Percentiles rank a stretch among this genome's conserved stretches.
Conservation (phyloP, 2,329 filamentous ascomycete species). For the Xenosphaeropsis pyriputrescens region DNA sequence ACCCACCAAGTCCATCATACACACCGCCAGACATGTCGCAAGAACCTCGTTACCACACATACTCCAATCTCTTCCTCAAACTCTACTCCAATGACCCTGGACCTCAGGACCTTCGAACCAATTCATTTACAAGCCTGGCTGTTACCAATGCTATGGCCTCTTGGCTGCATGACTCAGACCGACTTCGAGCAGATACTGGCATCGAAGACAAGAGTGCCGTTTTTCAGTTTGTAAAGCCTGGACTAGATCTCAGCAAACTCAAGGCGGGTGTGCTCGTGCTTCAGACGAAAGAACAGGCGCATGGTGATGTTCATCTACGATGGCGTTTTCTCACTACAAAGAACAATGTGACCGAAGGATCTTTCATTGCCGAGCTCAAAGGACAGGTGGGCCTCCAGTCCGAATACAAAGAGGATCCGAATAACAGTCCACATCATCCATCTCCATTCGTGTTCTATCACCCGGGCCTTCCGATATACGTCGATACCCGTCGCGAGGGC, state of each 20-base stretch:
- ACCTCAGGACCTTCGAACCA: conserved; percentile 48
- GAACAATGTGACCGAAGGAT: conserved; percentile 35
- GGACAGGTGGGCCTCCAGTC: conserved; percentile 62
- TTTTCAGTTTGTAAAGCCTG: conserved; percentile 35
- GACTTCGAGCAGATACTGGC: conserved; percentile 52
- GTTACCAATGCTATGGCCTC: conserved; percentile 61
- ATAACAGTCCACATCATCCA: conserved; percentile 49
- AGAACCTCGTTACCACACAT: conserved; percentile 50
- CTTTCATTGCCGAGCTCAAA: conserved; percentile 58
- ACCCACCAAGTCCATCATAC: conserved; percentile 63
- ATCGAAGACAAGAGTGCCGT: conserved; percentile 44
- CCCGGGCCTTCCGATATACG: conserved; percentile 75
- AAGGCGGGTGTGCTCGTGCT: conserved; percentile 15
- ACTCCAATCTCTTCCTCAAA: conserved; percentile 61
- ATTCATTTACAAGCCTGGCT: conserved; percentile 62
- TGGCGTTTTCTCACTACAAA: conserved; percentile 49
- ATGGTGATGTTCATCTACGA: conserved; percentile 34
- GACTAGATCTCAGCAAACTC: conserved; percentile 8
- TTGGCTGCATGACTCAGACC: conserved; percentile 65
- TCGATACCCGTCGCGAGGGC: conserved; percentile 81
- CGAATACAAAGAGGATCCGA: conserved; percentile 51
- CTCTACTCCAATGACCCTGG: conserved; percentile 52
- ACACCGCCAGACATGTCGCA: conserved; percentile 52
- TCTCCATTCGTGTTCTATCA: conserved; percentile 78
- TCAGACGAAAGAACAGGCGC: conserved; percentile 8